Base-by-base conservation (phyloP, 805 yeast genomes). In the Candida verbasci region DNA sequence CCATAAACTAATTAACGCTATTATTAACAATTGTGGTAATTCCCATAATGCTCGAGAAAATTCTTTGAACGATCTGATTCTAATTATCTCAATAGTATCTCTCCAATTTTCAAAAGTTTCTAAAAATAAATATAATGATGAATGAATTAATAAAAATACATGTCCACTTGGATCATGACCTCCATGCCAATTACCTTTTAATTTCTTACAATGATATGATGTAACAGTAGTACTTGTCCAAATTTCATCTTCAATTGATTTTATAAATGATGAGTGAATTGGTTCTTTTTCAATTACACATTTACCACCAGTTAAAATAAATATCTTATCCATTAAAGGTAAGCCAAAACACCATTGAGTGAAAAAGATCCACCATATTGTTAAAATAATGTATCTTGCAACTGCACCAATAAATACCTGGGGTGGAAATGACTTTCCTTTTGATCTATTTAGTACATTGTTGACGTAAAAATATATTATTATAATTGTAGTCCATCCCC, bases 151-250 rank as follows among this genome's bases (percentile, higher is more conserved):
- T 28, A 93, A 56, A 49, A 89, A 93, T 1, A 86, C 82, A 54
- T 93, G 98, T 0, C 98, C 98, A 42, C 91, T 82, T 4, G 97
- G 96, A 62, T 93, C 98, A 53, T 87, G 96, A 0, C 98, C 98
- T 0, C 96, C 97, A 82, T 34, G 80, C 87, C 50, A 74, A 20
- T 42, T 53, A 35, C 55, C 93, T 58, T 55, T 93, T 74, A 64
- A 40, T 27, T 45, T 44, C 16, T 68, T 50, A 49, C 73, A 68
- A 12, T 49, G 45, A 35, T 52, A 53, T 8, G 71, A 65, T 6
- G 64, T 47, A 9, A 67, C 48, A 6, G 12, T 9, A 2, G 37
- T 29, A 17, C 34, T 29, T 23, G 28, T 23, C 34, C 34, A 35
- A 8, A 35, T 18, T 18, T 35, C 30, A 16, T 29, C 31, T 30